Evolutionary conservation across 1,139 yeast genomes (phyloP).

Genomic region (Taiozyma onychis): DNA sequence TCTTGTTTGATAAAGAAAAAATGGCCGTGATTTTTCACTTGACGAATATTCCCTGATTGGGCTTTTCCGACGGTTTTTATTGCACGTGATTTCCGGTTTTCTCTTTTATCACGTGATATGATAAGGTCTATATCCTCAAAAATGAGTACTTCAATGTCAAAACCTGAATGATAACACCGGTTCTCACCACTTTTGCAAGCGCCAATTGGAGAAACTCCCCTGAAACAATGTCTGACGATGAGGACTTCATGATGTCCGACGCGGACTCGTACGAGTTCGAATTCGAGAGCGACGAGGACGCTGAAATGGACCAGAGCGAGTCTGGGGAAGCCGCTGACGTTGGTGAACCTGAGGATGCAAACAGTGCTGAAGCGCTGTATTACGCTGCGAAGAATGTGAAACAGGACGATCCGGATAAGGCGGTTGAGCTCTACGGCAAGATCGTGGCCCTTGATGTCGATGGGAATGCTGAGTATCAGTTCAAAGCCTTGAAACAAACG

Average conservation of each 20-base stretch:
- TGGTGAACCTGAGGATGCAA: slow-evolving; percentile 13
- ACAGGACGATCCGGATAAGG: slow-evolving; percentile 50
- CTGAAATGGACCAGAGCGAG: neutral
- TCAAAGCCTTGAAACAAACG: slow-evolving; percentile 61
- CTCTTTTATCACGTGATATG: too few species aligned
- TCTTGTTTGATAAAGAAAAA: neutral
- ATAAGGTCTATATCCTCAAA: too few species aligned
- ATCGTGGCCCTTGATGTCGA: slow-evolving; percentile 7
- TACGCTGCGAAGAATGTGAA: slow-evolving; percentile 58
- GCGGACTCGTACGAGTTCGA: slow-evolving; percentile 60
- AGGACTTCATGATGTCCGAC: slow-evolving; percentile 46
- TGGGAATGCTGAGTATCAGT: slow-evolving; percentile 25
- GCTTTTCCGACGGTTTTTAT: neutral
- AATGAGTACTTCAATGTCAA: too few species aligned
- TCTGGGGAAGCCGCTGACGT: neutral
- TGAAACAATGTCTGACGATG: slow-evolving; percentile 46
- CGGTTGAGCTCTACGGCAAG: slow-evolving; percentile 28
- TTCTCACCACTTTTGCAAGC: too few species aligned
- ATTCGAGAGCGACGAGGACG: slow-evolving; percentile 36
- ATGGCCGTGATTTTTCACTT: neutral
- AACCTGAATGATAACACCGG: too few species aligned
- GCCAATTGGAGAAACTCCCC: too few species aligned
- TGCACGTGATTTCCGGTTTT: too few species aligned
- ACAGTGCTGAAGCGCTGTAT: slow-evolving; percentile 44
- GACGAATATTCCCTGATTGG: neutral